Evolutionary conservation across 2,329 filamentous ascomycete species (phyloP), one percentile per base, ranked within the genome.

Genomic region (Clonostachys chloroleuca): DNA sequence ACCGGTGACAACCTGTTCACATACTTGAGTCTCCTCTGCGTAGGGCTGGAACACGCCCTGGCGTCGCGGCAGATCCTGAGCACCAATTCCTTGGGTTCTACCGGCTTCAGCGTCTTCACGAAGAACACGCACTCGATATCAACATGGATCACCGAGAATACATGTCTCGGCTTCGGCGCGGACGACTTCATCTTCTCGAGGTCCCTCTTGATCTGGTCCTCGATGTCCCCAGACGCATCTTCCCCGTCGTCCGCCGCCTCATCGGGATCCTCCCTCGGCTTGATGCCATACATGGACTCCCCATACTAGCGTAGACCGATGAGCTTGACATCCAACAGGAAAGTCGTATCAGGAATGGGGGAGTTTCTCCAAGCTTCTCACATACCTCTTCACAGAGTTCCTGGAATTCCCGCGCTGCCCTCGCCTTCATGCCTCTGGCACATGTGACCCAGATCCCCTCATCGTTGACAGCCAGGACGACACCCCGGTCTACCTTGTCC

Each of bases 381-480:
- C 71, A 51, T 65, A 87, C 84, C 69, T 86, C 77, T 40, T 84
- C 75, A 57, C 89, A 86, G 18, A 91, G 67, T 49, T 77, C 67
- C 48, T 73, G 74, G 52, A 91, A 74, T 61, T 92, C 88, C 44
- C 75, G 71, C 3, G 86, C 77, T 13, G 87, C 86, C 63, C 83
- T 86, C 40, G 73, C 74, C 65, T 89, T 86, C 69, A 87, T 85
- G 53, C 81, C 80, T 59, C 85, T 79, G 45, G 85, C 81, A 61
- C 86, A 92, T 0, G 87, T 91, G 30, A 85, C 84, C 86, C 87
- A 92, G 49, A 92, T 83, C 6, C 88, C 88, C 45, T 76, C 72
- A 57, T 91, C 86, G 6, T 87, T 86, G 6, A 84, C 72, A 55
- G 87, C 80, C 43, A 91, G 65, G 12, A 64, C 60, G 37, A 65